A percentile compares a stretch with the other conserved stretches of the same genome.
These are phyloP conservation scores for Cladobotryum mycophilum DNA, from an alignment of 2,329 filamentous ascomycete genomes.

Conservation along the genomic window DNA sequence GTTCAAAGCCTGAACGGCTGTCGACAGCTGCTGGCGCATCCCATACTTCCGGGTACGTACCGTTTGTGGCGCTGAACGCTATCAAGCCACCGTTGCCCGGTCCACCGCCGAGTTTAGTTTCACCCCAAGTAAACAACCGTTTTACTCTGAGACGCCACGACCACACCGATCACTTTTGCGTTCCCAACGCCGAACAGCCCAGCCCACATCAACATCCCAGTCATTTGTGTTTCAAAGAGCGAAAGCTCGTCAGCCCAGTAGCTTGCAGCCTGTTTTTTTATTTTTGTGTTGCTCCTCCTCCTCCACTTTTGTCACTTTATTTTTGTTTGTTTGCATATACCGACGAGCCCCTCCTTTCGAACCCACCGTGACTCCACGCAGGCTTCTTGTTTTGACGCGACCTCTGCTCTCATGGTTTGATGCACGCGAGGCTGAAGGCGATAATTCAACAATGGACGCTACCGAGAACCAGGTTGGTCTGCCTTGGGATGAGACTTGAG, in stretches of 20 bases:
- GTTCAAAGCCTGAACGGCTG: too few species aligned
- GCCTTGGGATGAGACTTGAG: too few species aligned
- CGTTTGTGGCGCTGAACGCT: not conserved
- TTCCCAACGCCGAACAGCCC: too few species aligned
- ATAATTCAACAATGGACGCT: slow-evolving; percentile 25
- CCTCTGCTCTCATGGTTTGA: not conserved
- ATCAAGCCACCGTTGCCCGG: slow-evolving; percentile 11
- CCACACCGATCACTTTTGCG: slow-evolving; percentile 9
- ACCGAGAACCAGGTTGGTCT: slow-evolving; percentile 25
- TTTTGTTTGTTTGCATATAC: not conserved
- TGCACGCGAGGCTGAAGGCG: slow-evolving; percentile 10
- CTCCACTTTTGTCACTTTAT: not conserved
- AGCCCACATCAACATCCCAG: too few species aligned
- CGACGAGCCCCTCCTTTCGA: too few species aligned
- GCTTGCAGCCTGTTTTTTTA: not conserved
- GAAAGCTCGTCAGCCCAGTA: too few species aligned
- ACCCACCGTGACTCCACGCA: not conserved
- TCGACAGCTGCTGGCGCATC: not conserved
- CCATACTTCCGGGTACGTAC: too few species aligned
- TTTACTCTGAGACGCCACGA: not conserved
- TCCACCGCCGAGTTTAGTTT: not conserved
- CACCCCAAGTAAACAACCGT: slow-evolving; percentile 4
- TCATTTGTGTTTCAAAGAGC: too few species aligned
- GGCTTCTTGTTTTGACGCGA: slow-evolving; percentile 9
- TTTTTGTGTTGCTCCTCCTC: not conserved